These are phyloP conservation scores for Chenopodium formosanum DNA, from an alignment of 148 eudicot genomes.

Conservation along the genomic window DNA sequence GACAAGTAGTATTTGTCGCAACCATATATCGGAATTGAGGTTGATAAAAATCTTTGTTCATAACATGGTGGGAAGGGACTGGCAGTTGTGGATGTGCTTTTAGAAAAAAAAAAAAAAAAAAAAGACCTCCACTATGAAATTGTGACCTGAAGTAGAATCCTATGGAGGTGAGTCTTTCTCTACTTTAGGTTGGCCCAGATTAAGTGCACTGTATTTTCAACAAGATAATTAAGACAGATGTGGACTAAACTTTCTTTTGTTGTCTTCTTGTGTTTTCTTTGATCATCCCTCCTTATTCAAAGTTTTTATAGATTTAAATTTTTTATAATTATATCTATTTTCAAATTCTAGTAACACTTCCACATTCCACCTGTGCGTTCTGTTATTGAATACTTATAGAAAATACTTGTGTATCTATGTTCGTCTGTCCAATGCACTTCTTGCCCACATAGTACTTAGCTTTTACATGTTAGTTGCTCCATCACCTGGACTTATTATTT, in stretches of 20 bases:
- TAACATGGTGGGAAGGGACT: slow-evolving; percentile 41
- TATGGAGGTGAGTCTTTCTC: slow-evolving; percentile 52
- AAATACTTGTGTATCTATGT: slow-evolving; percentile 19
- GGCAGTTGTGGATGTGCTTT: slow-evolving; percentile 43
- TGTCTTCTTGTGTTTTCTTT: slow-evolving; percentile 50
- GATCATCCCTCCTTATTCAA: slow-evolving; percentile 21
- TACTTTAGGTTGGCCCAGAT: slow-evolving; percentile 37
- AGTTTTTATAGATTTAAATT: not conserved
- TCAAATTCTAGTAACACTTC: not conserved
- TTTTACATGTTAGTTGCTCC: slow-evolving; percentile 7
- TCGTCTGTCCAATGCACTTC: slow-evolving; percentile 24
- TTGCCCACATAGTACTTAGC: slow-evolving; percentile 13
- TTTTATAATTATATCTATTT: not conserved
- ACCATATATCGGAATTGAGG: slow-evolving; percentile 31
- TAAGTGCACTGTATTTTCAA: slow-evolving; percentile 66
- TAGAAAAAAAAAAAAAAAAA: slow-evolving; percentile 7
- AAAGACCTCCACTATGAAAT: slow-evolving; percentile 48
- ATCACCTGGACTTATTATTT: not conserved
- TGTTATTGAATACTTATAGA: slow-evolving; percentile 4
- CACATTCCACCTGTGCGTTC: not conserved
- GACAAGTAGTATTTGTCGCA: slow-evolving; percentile 25
- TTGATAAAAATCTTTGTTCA: slow-evolving; percentile 27
- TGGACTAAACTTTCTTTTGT: slow-evolving; percentile 62
- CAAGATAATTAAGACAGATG: slow-evolving; percentile 52
- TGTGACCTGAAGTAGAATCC: slow-evolving; percentile 44